These are phyloP conservation scores for Metarhizium brunneum DNA, from an alignment of 2,329 filamentous ascomycete genomes.

Conservation along the genomic window DNA sequence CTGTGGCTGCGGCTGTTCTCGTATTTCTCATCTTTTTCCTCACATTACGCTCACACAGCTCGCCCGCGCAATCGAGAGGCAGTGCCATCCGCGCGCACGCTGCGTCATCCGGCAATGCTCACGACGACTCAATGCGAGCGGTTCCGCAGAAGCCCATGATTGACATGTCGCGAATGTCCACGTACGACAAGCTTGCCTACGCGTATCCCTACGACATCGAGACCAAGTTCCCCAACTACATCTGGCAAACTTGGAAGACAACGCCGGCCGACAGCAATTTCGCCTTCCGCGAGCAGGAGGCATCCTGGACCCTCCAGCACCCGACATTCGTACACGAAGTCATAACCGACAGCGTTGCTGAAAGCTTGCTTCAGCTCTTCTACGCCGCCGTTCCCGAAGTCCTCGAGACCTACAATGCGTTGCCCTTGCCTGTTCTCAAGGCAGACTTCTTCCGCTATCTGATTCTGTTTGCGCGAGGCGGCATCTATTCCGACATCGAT, in stretches of 20 bases:
- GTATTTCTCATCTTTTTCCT: constrained; percentile 61
- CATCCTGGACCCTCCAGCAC: constrained; percentile 80
- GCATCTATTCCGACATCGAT: constrained; percentile 84
- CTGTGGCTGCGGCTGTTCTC: constrained; percentile 60
- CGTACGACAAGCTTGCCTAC: constrained; percentile 77
- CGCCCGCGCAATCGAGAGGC: not conserved
- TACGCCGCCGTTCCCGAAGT: constrained; percentile 78
- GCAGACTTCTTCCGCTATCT: constrained; percentile 74
- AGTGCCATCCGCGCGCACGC: constrained; percentile 6
- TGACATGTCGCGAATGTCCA: constrained; percentile 62
- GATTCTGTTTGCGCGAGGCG: constrained; percentile 51
- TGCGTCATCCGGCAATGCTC: constrained; percentile 12
- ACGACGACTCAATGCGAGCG: constrained; percentile 5
- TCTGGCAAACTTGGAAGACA: constrained; percentile 98
- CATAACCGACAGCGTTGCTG: constrained; percentile 81
- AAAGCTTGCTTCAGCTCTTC: constrained; percentile 72
- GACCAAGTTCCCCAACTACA: constrained; percentile 87
- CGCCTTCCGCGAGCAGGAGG: constrained; percentile 72
- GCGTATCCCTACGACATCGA: constrained; percentile 90
- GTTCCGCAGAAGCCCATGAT: constrained; percentile 42
- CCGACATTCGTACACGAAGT: constrained; percentile 94
- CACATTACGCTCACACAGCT: constrained; percentile 49
- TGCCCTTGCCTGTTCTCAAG: constrained; percentile 67
- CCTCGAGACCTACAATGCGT: constrained; percentile 62
- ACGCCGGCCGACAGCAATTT: constrained; percentile 72